Evolutionary conservation across 2,329 filamentous ascomycete species (phyloP), one percentile per base, ranked within the genome.

Genomic region (Leptographium lundbergii): DNA sequence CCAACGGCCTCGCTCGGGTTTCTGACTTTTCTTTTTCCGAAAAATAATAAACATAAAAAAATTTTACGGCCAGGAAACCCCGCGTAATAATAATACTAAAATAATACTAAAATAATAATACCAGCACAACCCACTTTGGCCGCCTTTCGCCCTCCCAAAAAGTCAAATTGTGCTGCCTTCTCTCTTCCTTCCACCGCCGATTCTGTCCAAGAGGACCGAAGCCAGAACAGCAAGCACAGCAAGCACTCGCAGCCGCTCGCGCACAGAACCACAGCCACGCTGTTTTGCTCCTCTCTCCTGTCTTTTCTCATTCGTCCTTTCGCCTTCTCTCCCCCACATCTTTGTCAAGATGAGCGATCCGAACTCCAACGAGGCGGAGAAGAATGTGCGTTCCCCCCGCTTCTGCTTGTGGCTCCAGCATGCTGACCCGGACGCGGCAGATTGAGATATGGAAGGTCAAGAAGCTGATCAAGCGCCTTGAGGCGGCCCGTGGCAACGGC

Each of bases 391-490:
- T 77, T 48, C 36, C 17, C 17, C 11, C 25, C 48, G 25, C 24
- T 25, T 29, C 1, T n/a, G 48, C 17, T 3, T 14, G 14, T 27
- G 14, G 48, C 48, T 24, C 25, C 27, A 22, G 17, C 14, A 17
- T 47, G 53, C 61, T 62, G 54, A 62, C 55, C 4, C 27, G 42
- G 7, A 17, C 11, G 54, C 53, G 66, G 66, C 14, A 84, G 81
- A 87, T 87, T 69, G 84, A 87, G 76, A 87, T 86, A 78, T 91
- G 88, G 89, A 96, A 99, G 87, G 91, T 99, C 72, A 99, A 99
- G 84, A 99, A 99, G 81, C 81, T 99, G 71, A 96, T 99, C 78
- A 99, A 97, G 79, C 89, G 94, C 69, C 89, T 99, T 69, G 94
- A 97, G 76, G 88, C 90, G 63, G 95, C 95, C 67, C 84, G 95